These are phyloP conservation scores for Colletotrichum incanum DNA, from an alignment of 2,329 filamentous ascomycete species.

Conservation along the genomic window DNA sequence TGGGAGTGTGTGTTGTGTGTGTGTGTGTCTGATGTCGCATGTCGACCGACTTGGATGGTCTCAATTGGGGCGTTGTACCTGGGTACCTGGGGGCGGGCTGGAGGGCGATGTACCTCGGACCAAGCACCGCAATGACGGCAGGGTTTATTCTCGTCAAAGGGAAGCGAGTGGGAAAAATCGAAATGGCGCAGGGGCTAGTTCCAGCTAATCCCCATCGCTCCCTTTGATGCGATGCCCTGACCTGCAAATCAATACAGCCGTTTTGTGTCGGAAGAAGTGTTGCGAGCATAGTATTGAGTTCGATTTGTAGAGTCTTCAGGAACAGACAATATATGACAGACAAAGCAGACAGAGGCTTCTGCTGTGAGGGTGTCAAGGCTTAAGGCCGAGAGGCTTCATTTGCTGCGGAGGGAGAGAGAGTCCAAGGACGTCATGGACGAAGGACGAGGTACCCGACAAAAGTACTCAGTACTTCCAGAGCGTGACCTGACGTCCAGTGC, in stretches of 20 bases:
- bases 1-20: constrained; percentile 14
- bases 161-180: constrained; percentile 2
- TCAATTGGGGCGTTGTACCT: constrained; percentile 24
- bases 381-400: constrained; percentile 16
- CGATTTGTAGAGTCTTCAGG: neutral
- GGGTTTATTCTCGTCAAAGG: constrained; percentile 11
- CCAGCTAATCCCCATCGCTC: constrained; percentile 2
- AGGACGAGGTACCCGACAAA: neutral
- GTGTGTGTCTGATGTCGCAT: constrained; percentile 42
- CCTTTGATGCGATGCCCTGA: constrained; percentile 6
- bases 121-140: constrained; percentile 9
- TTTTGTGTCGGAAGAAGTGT: neutral
- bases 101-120: constrained; percentile 21
- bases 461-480: constrained; percentile 23
- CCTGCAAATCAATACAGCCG: neutral
- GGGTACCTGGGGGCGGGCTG: constrained; percentile 7
- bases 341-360: neutral
- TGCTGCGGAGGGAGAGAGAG: constrained; percentile 5
- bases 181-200: constrained; percentile 12
- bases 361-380: neutral
- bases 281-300: neutral
- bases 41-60: constrained; percentile 29
- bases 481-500: constrained; percentile 41
- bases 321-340: neutral
- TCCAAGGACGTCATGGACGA: constrained; percentile 33